Conservation (phyloP, 495 filamentous ascomycete species). For the Filosporella fistucella region DNA sequence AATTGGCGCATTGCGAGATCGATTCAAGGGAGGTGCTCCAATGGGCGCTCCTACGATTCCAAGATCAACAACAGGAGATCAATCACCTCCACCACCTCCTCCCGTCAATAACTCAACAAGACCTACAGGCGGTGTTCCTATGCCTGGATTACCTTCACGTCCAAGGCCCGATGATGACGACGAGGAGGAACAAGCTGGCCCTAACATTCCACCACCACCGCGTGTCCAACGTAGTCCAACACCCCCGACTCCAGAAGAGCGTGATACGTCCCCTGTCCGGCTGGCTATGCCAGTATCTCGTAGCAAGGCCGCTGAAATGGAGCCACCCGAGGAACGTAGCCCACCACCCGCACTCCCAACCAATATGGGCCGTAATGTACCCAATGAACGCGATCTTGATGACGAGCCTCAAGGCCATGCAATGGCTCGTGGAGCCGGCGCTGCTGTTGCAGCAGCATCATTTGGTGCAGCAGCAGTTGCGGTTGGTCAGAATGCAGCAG, state of each 20-base stretch:
- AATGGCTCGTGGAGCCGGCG: conserved; percentile 52
- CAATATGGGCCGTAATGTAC: conserved; percentile 54
- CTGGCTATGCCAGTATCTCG: conserved; percentile 83
- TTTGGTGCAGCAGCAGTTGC: conserved; percentile 29
- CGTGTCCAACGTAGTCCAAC: conserved; percentile 55
- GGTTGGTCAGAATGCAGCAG: conserved; percentile 11
- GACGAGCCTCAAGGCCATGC: conserved; percentile 60
- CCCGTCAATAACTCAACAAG: conserved; percentile 56
- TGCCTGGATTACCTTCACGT: conserved; percentile 68
- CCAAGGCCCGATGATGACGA: conserved; percentile 46
- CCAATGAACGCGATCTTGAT: conserved; percentile 57
- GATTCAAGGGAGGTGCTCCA: conserved; percentile 65
- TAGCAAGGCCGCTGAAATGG: conserved; percentile 44
- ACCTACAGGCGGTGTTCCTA: conserved; percentile 50
- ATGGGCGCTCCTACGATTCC: conserved; percentile 53
- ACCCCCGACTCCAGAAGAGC: conserved; percentile 48
- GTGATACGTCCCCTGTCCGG: conserved; percentile 69
- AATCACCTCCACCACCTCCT: conserved; percentile 52
- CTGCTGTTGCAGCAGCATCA: conserved; percentile 29
- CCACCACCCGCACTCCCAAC: conserved; percentile 45
- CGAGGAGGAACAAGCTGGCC: conserved; percentile 47
- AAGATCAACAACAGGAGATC: conserved; percentile 36
- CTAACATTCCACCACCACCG: conserved; percentile 52
- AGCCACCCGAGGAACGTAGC: conserved; percentile 40
- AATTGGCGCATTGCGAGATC: conserved; percentile 68